These are phyloP conservation scores for Aphanomyces stellatus DNA, from an alignment of 352 stramenopile species.

Conservation along the genomic window DNA sequence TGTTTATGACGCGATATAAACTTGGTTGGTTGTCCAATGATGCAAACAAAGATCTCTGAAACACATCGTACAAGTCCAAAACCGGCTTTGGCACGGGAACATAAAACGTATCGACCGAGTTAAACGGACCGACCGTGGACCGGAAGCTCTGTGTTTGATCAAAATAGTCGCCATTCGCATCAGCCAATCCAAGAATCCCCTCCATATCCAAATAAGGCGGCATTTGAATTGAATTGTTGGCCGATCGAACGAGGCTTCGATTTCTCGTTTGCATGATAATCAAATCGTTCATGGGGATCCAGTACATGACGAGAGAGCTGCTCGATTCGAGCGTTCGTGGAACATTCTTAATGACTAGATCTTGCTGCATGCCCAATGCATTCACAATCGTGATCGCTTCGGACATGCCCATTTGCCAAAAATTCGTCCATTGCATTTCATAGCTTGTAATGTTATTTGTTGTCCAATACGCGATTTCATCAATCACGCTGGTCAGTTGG, in stretches of 20 bases:
- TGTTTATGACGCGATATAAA: not conserved
- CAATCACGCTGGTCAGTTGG: not conserved
- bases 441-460: not conserved
- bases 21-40: not conserved
- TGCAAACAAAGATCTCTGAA: not conserved
- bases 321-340: not conserved
- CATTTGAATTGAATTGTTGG: not conserved
- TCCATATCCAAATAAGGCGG: not conserved
- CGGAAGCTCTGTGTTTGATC: not conserved
- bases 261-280: not conserved
- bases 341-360: not conserved
- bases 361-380: not conserved
- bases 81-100: not conserved
- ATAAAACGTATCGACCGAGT: not conserved
- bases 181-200: not conserved
- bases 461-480: conserved; percentile 7
- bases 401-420: not conserved
- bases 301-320: not conserved
- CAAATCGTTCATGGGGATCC: conserved; percentile 4
- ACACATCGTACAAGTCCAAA: not conserved
- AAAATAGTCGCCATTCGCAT: not conserved
- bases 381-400: conserved; percentile 8
- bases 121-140: not conserved
- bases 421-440: conserved; percentile 2
- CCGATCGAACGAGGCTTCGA: not conserved